phyloP scores from a whole-genome alignment of 176 grass and related monocot species.

The Oryza meyeriana region DNA sequence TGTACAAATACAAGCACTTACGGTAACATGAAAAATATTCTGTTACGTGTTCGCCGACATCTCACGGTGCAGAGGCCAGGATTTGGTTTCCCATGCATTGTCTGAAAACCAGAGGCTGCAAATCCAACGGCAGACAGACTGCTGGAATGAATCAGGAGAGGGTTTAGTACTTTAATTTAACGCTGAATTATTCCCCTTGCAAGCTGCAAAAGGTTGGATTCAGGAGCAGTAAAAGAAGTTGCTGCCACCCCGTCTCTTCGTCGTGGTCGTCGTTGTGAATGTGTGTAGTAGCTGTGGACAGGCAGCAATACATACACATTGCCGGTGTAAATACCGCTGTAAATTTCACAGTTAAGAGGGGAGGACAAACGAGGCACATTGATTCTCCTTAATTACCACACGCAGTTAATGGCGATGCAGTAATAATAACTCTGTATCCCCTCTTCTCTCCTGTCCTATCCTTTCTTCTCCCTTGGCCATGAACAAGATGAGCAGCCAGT shows the following conservation, averaged over 20 bases:
- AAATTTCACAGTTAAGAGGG: background rate
- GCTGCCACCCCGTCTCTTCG: background rate
- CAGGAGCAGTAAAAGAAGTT: background rate
- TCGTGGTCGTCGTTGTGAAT: background rate
- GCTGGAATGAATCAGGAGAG: background rate
- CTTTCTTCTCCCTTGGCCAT: background rate
- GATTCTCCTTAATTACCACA: background rate
- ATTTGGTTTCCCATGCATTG: background rate
- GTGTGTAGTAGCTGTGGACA: background rate
- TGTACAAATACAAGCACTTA: no score
- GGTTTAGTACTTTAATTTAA: no score
- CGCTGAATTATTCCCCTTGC: background rate
- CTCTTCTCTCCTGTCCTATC: background rate
- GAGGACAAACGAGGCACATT: background rate
- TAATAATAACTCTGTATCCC: slow-evolving; percentile 2
- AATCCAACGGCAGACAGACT: background rate
- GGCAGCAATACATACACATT: background rate
- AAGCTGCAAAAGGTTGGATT: background rate
- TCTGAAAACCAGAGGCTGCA: background rate
- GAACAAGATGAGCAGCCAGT: background rate
- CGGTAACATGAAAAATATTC: no score
- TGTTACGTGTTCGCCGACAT: no score
- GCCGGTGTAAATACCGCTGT: background rate
- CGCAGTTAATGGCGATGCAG: background rate
- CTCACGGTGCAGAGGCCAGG: no score